These are phyloP conservation scores for Prototheca wickerhamii DNA, from an alignment of 163 green algal species.

Conservation along the genomic window DNA sequence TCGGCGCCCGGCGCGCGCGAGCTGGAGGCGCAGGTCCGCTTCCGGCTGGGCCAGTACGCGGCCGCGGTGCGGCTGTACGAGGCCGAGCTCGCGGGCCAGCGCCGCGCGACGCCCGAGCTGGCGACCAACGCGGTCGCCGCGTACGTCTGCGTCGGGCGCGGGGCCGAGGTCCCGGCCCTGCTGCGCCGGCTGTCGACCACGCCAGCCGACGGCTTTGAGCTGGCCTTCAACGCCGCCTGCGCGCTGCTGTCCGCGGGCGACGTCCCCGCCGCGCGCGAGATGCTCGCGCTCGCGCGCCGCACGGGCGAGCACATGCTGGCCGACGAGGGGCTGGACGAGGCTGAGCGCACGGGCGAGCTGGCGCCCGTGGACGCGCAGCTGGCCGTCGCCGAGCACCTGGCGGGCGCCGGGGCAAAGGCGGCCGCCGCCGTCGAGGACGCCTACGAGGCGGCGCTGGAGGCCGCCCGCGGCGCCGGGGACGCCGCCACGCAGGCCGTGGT, in stretches of 20 bases:
- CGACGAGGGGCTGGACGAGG: slow-evolving; percentile 75
- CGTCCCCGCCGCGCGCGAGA: slow-evolving; percentile 50
- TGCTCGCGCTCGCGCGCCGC: slow-evolving; percentile 19
- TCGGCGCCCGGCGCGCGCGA: slow-evolving; percentile 19
- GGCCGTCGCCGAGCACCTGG: slow-evolving; percentile 51
- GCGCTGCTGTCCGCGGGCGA: slow-evolving; percentile 50
- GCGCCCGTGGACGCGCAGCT: slow-evolving; percentile 73
- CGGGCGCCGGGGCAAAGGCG: not conserved
- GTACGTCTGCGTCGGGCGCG: slow-evolving; percentile 49
- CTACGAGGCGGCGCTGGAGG: slow-evolving; percentile 34
- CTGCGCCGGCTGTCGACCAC: slow-evolving; percentile 49
- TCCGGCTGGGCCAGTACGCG: slow-evolving; percentile 47
- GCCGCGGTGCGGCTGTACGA: slow-evolving; percentile 56
- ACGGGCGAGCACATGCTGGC: slow-evolving; percentile 75
- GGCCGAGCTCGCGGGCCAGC: slow-evolving; percentile 11
- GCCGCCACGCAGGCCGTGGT: slow-evolving; percentile 26
- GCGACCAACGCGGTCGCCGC: slow-evolving; percentile 72
- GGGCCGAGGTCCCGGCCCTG: slow-evolving; percentile 50
- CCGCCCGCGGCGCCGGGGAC: slow-evolving; percentile 26
- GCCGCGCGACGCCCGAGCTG: slow-evolving; percentile 42
- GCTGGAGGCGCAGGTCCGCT: slow-evolving; percentile 76
- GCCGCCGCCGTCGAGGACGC: slow-evolving; percentile 7
- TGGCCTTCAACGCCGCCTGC: slow-evolving; percentile 86
- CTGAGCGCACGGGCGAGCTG: slow-evolving; percentile 80
- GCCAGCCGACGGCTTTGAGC: slow-evolving; percentile 68